Percentiles rank a stretch among this genome's conserved stretches.
These are phyloP conservation scores for Arxiozyma slooffiae DNA, from an alignment of 1,139 yeast genomes.

Conservation along the genomic window DNA sequence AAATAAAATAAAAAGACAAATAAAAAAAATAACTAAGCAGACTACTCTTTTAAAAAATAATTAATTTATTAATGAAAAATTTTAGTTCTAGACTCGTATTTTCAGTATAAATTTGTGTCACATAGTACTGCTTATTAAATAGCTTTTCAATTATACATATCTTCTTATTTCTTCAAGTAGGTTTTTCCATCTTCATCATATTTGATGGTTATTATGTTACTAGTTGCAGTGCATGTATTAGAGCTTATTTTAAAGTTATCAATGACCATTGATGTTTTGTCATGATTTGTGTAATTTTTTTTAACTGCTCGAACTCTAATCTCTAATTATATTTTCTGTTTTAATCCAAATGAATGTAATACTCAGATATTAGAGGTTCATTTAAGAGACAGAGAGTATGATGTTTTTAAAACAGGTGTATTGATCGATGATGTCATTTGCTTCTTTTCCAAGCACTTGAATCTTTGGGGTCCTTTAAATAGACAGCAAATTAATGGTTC, in stretches of 20 bases:
- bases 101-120: no score
- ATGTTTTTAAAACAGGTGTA: slow-evolving; percentile 79
- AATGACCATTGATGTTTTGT: slow-evolving; percentile 74
- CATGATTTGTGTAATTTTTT: slow-evolving; percentile 68
- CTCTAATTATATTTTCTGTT: slow-evolving; percentile 46
- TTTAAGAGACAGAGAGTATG: slow-evolving; percentile 53
- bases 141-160: no score
- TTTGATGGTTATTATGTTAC: slow-evolving; percentile 82
- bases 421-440: slow-evolving; percentile 50
- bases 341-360: slow-evolving; percentile 39
- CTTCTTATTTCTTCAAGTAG: slow-evolving; percentile 16
- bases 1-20: no score
- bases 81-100: no score
- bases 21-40: no score
- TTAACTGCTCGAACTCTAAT: slow-evolving; percentile 74
- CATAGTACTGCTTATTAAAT: no score
- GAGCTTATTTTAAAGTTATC: slow-evolving; percentile 81
- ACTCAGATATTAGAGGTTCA: slow-evolving; percentile 43
- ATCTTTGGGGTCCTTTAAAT: slow-evolving; percentile 29
- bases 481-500: slow-evolving; percentile 45
- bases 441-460: slow-evolving; percentile 36
- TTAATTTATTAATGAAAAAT: no score
- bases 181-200: slow-evolving; percentile 41
- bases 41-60: no score
- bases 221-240: slow-evolving; percentile 94